Evolutionary conservation across 2,329 filamentous ascomycete genomes (phyloP).

Genomic region (Colletotrichum noveboracense): DNA sequence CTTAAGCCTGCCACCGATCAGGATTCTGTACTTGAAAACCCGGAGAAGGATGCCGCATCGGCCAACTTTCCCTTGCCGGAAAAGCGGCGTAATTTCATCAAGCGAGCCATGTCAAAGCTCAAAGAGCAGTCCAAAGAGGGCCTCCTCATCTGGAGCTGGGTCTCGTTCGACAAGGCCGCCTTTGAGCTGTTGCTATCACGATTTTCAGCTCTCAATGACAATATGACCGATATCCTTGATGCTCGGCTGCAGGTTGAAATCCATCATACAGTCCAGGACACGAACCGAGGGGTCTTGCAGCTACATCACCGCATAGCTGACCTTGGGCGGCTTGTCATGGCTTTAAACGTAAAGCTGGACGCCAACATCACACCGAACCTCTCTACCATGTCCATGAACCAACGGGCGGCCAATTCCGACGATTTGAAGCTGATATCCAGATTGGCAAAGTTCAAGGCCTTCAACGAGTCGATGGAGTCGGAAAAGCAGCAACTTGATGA

Average conservation of each 20-base stretch:
- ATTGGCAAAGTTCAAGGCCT: slow-evolving; percentile 56
- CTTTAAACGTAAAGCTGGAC: slow-evolving; percentile 48
- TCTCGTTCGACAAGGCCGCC: slow-evolving; percentile 49
- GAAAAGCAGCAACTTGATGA: slow-evolving; percentile 35
- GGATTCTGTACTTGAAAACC: slow-evolving; percentile 37
- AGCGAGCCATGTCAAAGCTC: slow-evolving; percentile 45
- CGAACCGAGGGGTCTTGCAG: slow-evolving; percentile 51
- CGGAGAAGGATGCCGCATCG: slow-evolving; percentile 48
- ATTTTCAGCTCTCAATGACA: slow-evolving; percentile 51
- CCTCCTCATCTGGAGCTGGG: slow-evolving; percentile 45
- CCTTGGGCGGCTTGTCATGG: slow-evolving; percentile 49
- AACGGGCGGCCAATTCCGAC: slow-evolving; percentile 43
- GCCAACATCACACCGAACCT: slow-evolving; percentile 24
- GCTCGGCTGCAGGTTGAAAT: slow-evolving; percentile 52
- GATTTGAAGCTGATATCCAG: slow-evolving; percentile 45
- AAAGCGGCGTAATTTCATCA: slow-evolving; percentile 46
- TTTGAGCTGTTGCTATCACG: slow-evolving; percentile 49
- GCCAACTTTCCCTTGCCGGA: slow-evolving; percentile 50
- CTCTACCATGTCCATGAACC: slow-evolving; percentile 36
- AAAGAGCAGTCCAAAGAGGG: slow-evolving; percentile 40
- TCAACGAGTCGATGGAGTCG: slow-evolving; percentile 50
- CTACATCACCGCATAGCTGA: slow-evolving; percentile 52
- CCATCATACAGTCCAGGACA: slow-evolving; percentile 51
- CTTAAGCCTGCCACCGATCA: slow-evolving; percentile 38
- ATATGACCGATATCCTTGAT: slow-evolving; percentile 53